Base-by-base conservation (phyloP, 2,329 filamentous ascomycete species). In the Pseudogymnoascus sp. region DNA sequence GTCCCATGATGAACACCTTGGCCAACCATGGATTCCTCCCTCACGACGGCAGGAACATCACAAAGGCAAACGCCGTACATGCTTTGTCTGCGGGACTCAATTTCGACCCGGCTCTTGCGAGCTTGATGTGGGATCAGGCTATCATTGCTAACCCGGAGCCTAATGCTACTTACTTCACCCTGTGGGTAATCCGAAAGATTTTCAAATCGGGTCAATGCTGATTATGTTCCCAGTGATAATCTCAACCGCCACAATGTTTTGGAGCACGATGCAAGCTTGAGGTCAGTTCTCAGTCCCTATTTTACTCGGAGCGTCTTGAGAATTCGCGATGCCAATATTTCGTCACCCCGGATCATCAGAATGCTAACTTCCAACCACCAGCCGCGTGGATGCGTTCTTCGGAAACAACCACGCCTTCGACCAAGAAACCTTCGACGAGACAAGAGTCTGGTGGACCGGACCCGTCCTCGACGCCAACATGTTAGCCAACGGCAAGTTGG, bases 391-490 rank as follows among this genome's bases (percentile, higher is more conserved):
- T 63, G 78, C 75, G 7, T 79, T 72, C 73, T 76, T 81, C 61
- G 82, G 81, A 22, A 78, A 79, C 69, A 79, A 79, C 66, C 75
- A 80, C 66, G 62, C 77, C 62, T 84, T 84, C 73, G 82, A 84
- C 70, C 72, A 78, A 60, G 77, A 75, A 2, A 69, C 82, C 65
- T 84, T 83, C 69, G 75, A 79, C 60, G 70, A 76, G 62, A 77
- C 76, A 0, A 72, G 66, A 39, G 63, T 66, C 4, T 83, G 78
- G 71, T 84, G 80, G 78, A 79, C 76, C 0, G 72, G 62, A 0
- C 68, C 74, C 2, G 70, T 73, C 16, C 67, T 84, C 30, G 71
- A 75, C 22, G 69, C 76, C 1, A 62, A 75, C 2, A 75, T 76
- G 70, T 69, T 79, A 2, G 80, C 80, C 62, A 78, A 79, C 63